A percentile compares a stretch with the other conserved stretches of the same genome.
phyloP scores from a whole-genome alignment of 1,284 basidiomycete species.

The Ceratobasidium papillatum region DNA sequence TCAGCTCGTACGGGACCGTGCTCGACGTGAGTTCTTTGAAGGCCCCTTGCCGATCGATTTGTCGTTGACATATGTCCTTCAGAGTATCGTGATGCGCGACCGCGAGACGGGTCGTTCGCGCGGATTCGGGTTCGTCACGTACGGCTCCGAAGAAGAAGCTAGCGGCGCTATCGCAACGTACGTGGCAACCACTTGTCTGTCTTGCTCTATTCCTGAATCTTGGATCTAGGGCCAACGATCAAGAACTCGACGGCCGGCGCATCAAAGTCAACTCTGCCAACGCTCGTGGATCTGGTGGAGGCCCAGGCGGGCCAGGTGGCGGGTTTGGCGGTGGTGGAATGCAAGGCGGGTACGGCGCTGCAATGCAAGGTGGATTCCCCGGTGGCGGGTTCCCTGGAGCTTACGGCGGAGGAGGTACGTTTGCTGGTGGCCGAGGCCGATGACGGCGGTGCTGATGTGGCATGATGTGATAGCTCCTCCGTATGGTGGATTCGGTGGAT shows the following conservation, averaged over 20 bases:
- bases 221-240: slow-evolving; percentile 76
- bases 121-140: slow-evolving; percentile 98
- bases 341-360: not conserved
- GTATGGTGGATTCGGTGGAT: slow-evolving; percentile 23
- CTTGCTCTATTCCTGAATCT: slow-evolving; percentile 47
- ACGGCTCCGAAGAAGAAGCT: slow-evolving; percentile 87
- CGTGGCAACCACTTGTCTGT: not conserved
- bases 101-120: slow-evolving; percentile 96
- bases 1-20: slow-evolving; percentile 40
- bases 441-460: not conserved
- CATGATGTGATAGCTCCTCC: not conserved
- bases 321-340: slow-evolving; percentile 33
- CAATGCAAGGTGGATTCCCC: not conserved
- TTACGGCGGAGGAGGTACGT: slow-evolving; percentile 24
- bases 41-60: not conserved
- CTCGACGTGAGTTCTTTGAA: slow-evolving; percentile 40
- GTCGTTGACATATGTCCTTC: slow-evolving; percentile 30
- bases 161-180: slow-evolving; percentile 75
- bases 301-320: slow-evolving; percentile 50
- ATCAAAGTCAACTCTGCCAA: slow-evolving; percentile 97
- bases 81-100: slow-evolving; percentile 96
- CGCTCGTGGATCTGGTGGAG: slow-evolving; percentile 48
- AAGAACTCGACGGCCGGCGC: slow-evolving; percentile 91
- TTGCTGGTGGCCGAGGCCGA: not conserved
- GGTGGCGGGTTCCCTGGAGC: slow-evolving; percentile 11